Evolutionary conservation across 768 basidiomycete species (phyloP).

Genomic region (Hypholoma sublateritium): DNA sequence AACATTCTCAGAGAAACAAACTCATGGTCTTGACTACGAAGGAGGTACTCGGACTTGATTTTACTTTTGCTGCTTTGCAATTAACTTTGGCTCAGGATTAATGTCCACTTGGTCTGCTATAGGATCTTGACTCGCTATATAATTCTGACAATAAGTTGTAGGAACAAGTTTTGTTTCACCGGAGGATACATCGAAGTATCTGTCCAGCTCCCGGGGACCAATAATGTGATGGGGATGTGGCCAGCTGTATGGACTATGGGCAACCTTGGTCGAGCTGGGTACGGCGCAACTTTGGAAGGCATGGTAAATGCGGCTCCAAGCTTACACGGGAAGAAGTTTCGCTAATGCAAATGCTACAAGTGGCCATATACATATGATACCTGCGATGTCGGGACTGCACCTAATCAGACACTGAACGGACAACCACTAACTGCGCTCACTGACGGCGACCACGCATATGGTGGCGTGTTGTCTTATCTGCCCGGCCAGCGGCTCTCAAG

Average conservation of each 20-base stretch:
- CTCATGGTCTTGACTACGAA: conserved; percentile 71
- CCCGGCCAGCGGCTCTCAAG: conserved; percentile 85
- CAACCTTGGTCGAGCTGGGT: conserved; percentile 84
- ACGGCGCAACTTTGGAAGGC: conserved; percentile 84
- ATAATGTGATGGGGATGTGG: conserved; percentile 71
- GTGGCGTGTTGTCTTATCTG: conserved; percentile 71
- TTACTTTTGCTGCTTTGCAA: conserved; percentile 21
- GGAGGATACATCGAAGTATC: conserved; percentile 76
- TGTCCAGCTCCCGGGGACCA: conserved; percentile 66
- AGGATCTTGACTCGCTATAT: conserved; percentile 22
- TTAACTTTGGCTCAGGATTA: conserved; percentile 39
- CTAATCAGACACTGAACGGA: conserved; percentile 79
- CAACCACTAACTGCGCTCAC: conserved; percentile 58
- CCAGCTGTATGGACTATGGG: conserved; percentile 83
- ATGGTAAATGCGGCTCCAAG: conserved; percentile 39
- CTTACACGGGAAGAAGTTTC: conserved; percentile 4
- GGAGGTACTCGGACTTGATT: conserved; percentile 44
- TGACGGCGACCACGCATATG: conserved; percentile 56
- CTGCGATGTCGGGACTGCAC: conserved; percentile 91
- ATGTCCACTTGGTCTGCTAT: conserved; percentile 55
- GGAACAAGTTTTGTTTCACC: conserved; percentile 96
- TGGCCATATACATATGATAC: conserved; percentile 84
- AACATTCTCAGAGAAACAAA: conserved; percentile 63
- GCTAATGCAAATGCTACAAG: conserved; percentile 28
- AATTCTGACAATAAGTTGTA: conserved; percentile 38